Evolutionary conservation across 805 yeast genomes (phyloP), one percentile per base, ranked within the genome.

Genomic region (Candida vartiovaarae): DNA sequence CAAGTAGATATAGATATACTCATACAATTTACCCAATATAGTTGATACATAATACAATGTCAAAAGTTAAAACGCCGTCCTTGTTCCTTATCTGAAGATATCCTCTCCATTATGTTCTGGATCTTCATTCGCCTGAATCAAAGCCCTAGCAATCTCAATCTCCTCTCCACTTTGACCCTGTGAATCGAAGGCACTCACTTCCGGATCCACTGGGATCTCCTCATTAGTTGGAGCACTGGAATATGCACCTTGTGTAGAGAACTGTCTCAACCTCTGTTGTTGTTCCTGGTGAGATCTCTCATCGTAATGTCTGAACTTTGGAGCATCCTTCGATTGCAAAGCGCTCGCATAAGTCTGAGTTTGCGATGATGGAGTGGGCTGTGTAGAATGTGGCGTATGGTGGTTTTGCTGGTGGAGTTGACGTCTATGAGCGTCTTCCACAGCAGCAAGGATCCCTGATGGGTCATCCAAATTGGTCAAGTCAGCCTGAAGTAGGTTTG

Each of bases 111-210:
- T 35, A 11, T 49, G 51, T 24, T 42, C 39, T 10, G 41, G 35
- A 25, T 40, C 50, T 34, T 47, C 53, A 42, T 53, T 76, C 0
- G 83, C 81, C 47, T 78, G 82, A 39, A 80, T 78, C 52, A 80
- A 63, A 0, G 84, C 86, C 36, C 82, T 64, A 1, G 86, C 85
- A 51, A 80, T 80, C 38, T 78, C 83, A 33, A 79, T 75, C 50
- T 78, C 84, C 39, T 73, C 78, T 5, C 75, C 78, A 6, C 68
- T 65, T 8, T 62, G 60, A 4, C 53, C 68, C 38, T 48, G 49
- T 11, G 62, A 61, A 38, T 66, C 74, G 49, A 71, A 76, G 1
- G 70, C 77, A 35, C 70, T 61, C 24, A 77, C 82, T 43, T 74
- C 79, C 2, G 83, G 82, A 55, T 79, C 84, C 6, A 76, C 82